These are phyloP conservation scores for Chlamydomonas reinhardtii DNA, from an alignment of 163 green algal genomes.

Conservation along the genomic window DNA sequence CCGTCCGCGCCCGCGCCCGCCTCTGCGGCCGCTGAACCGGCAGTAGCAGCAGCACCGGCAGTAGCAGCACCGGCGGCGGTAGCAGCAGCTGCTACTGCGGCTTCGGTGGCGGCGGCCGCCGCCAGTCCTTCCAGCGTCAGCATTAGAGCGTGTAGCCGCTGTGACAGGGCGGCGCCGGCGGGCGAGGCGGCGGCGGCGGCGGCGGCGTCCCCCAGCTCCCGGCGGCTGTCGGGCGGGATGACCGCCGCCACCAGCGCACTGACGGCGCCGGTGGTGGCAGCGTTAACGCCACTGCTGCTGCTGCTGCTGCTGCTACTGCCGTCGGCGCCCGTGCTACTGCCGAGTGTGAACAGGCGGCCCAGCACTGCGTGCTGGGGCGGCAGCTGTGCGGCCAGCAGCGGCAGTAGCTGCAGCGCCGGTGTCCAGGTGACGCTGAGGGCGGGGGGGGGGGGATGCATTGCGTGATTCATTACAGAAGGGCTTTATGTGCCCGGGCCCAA, in stretches of 20 bases:
- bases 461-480: too few relatives aligned
- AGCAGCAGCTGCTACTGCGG: background rate
- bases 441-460: too few relatives aligned
- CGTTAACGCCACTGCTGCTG: background rate
- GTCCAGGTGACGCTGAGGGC: conserved; percentile 20
- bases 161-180: conserved; percentile 13
- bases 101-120: background rate
- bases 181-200: conserved; percentile 11
- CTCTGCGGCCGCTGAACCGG: background rate
- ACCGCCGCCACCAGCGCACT: conserved; percentile 4
- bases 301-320: background rate
- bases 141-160: conserved; percentile 30
- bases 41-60: background rate
- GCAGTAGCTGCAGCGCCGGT: conserved; percentile 34
- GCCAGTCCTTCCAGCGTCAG: conserved; percentile 16
- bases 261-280: background rate
- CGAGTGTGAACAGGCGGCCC: conserved; percentile 10
- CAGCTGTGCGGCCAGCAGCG: conserved; percentile 9
- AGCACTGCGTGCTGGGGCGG: background rate
- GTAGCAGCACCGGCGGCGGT: background rate
- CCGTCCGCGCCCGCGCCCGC: too few relatives aligned
- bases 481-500: too few relatives aligned
- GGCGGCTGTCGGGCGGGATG: conserved; percentile 3
- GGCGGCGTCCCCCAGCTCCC: background rate
- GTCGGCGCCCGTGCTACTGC: background rate